phyloP scores from a whole-genome alignment of 2,329 filamentous ascomycete genomes.

The Colletotrichum magnum region DNA sequence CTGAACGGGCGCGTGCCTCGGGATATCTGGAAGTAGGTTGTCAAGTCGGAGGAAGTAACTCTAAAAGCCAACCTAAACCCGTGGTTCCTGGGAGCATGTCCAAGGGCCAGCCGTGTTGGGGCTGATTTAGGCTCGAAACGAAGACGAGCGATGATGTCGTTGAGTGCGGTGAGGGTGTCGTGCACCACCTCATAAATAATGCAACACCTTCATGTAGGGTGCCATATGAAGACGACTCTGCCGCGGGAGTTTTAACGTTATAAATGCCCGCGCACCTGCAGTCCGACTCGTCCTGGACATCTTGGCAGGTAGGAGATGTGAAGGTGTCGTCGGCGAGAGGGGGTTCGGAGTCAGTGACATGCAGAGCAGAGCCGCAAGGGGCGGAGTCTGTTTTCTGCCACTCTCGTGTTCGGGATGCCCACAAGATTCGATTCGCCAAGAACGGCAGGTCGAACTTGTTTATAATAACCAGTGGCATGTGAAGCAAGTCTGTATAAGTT shows the following conservation, averaged over 20 bases:
- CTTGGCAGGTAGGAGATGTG: constrained; percentile 13
- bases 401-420: constrained; percentile 16
- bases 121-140: constrained; percentile 8
- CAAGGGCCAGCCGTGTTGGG: constrained; percentile 4
- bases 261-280: neutral
- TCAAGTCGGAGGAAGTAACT: constrained; percentile 33
- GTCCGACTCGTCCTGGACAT: constrained; percentile 3
- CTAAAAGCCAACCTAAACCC: constrained; percentile 22
- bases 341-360: constrained; percentile 1
- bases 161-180: neutral
- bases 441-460: no score
- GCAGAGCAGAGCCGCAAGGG: neutral
- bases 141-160: neutral
- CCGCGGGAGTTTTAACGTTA: neutral
- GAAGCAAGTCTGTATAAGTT: neutral
- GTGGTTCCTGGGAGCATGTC: neutral
- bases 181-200: no score
- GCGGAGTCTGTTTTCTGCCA: neutral
- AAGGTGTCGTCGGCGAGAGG: constrained; percentile 1
- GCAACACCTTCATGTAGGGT: neutral
- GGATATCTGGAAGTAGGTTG: constrained; percentile 30
- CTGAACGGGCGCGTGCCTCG: constrained; percentile 30
- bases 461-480: neutral
- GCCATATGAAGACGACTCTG: neutral
- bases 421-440: neutral